These are phyloP conservation scores for Tylopilus vinaceipallidus DNA, from an alignment of 768 basidiomycete species.

Conservation along the genomic window DNA sequence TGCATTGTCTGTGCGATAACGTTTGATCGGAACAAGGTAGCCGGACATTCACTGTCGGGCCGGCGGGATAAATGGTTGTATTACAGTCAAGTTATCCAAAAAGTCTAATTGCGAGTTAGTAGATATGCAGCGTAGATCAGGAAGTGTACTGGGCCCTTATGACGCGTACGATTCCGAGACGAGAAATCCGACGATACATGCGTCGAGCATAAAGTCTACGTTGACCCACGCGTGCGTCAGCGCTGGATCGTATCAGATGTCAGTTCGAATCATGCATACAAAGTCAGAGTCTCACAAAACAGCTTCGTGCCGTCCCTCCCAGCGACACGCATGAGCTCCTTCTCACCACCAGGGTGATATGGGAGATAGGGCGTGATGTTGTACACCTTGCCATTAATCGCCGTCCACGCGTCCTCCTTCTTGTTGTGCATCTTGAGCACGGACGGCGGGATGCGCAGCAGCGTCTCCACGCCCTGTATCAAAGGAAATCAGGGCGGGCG, in stretches of 20 bases:
- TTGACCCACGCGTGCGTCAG: slow-evolving; percentile 96
- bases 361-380: slow-evolving; percentile 90
- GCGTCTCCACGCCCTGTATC: slow-evolving; percentile 67
- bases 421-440: slow-evolving; percentile 79
- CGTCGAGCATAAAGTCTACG: slow-evolving; percentile 92
- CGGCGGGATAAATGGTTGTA: too few relatives aligned
- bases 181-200: slow-evolving; percentile 88
- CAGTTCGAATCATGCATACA: too few relatives aligned
- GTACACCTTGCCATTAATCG: slow-evolving; percentile 91
- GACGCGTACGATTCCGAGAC: slow-evolving; percentile 61
- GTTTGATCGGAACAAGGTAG: neutral
- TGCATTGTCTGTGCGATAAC: neutral
- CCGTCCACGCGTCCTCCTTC: slow-evolving; percentile 88
- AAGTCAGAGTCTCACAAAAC: slow-evolving; percentile 62
- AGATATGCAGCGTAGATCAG: neutral
- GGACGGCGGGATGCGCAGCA: slow-evolving; percentile 68
- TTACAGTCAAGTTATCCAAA: neutral
- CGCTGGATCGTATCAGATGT: slow-evolving; percentile 50
- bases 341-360: slow-evolving; percentile 94
- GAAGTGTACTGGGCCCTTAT: slow-evolving; percentile 17
- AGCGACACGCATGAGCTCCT: slow-evolving; percentile 91
- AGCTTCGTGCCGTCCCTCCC: slow-evolving; percentile 94
- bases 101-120: neutral
- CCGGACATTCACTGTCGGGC: too few relatives aligned
- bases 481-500: neutral